Percentiles rank a stretch among this genome's conserved stretches.
phyloP scores from a whole-genome alignment of 208 protist genomes.

The Lotmaria passim region DNA sequence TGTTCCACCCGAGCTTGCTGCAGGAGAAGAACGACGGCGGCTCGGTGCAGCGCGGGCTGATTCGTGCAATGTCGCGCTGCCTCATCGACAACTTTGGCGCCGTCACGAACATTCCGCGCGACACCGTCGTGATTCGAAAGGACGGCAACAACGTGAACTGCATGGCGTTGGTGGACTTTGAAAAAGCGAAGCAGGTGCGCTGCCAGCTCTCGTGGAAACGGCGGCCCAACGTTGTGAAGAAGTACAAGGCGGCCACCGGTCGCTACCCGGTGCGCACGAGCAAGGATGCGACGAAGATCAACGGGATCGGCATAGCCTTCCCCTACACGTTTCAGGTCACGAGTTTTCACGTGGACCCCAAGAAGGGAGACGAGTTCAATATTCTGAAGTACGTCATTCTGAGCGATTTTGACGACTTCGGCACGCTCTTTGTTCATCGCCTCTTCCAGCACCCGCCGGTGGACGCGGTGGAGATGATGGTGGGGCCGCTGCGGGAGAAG shows the following conservation, averaged over 20 bases:
- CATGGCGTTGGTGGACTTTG: slow-evolving; percentile 85
- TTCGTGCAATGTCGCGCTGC: slow-evolving; percentile 85
- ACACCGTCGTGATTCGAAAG: slow-evolving; percentile 54
- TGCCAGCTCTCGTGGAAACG: slow-evolving; percentile 73
- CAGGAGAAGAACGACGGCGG: slow-evolving; percentile 33
- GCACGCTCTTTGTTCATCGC: slow-evolving; percentile 66
- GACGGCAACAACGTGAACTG: slow-evolving; percentile 62
- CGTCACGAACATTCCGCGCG: slow-evolving; percentile 51
- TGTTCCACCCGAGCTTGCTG: slow-evolving; percentile 79
- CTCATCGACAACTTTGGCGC: slow-evolving; percentile 59
- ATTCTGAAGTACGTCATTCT: slow-evolving; percentile 64
- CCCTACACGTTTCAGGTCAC: slow-evolving; percentile 72
- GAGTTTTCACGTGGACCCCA: slow-evolving; percentile 68
- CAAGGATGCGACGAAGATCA: slow-evolving; percentile 27
- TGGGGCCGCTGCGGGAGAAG: slow-evolving; percentile 50
- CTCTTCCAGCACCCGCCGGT: slow-evolving; percentile 58
- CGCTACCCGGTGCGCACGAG: slow-evolving; percentile 8
- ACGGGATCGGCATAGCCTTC: slow-evolving; percentile 31
- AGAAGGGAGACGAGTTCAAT: slow-evolving; percentile 50
- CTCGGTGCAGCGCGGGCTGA: slow-evolving; percentile 62
- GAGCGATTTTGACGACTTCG: slow-evolving; percentile 78
- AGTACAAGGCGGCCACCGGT: slow-evolving; percentile 19
- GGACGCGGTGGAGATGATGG: slow-evolving; percentile 71
- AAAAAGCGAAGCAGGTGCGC: slow-evolving; percentile 55
- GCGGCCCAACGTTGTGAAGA: slow-evolving; percentile 38